These are phyloP conservation scores for Neoascochyta sp. DNA, from an alignment of 2,329 filamentous ascomycete genomes.

Conservation along the genomic window DNA sequence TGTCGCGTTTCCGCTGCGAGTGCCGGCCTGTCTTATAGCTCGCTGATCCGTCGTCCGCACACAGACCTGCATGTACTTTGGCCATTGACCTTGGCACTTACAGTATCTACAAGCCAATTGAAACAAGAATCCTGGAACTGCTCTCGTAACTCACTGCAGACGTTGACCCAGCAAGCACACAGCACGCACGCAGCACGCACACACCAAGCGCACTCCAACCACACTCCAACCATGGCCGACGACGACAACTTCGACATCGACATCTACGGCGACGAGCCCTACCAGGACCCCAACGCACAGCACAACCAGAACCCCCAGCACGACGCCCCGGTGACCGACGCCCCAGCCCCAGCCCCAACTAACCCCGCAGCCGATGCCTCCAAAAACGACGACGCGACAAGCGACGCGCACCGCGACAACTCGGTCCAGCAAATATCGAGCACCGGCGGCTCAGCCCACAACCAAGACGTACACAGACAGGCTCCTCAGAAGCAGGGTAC, in stretches of 20 bases:
- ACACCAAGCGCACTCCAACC: no score
- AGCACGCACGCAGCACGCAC: no score
- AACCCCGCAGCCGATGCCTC: conserved; percentile 20
- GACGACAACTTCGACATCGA: conserved; percentile 70
- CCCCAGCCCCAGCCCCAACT: conserved; percentile 28
- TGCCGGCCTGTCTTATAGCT: conserved; percentile 22
- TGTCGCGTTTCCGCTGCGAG: conserved; percentile 9
- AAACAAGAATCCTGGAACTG: conserved; percentile 28
- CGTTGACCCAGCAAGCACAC: no score
- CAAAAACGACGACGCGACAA: conserved; percentile 9
- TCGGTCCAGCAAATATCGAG: conserved; percentile 44
- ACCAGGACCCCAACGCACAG: conserved; percentile 23
- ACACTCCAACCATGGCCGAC: conserved; percentile 47
- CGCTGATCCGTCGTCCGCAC: conserved; percentile 35
- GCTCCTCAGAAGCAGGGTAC: conserved; percentile 53
- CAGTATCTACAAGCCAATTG: conserved; percentile 41
- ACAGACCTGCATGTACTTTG: conserved; percentile 40
- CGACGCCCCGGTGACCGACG: conserved; percentile 24
- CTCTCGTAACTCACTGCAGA: conserved; percentile 20
- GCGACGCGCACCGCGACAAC: conserved; percentile 24
- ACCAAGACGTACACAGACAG: conserved; percentile 40
- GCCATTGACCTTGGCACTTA: conserved; percentile 32
- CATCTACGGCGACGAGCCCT: conserved; percentile 61
- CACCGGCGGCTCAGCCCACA: conserved; percentile 40
- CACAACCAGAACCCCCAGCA: conserved; percentile 25